Evolutionary conservation across 345 rosid genomes (phyloP).

Genomic region (Microcos paniculata): DNA sequence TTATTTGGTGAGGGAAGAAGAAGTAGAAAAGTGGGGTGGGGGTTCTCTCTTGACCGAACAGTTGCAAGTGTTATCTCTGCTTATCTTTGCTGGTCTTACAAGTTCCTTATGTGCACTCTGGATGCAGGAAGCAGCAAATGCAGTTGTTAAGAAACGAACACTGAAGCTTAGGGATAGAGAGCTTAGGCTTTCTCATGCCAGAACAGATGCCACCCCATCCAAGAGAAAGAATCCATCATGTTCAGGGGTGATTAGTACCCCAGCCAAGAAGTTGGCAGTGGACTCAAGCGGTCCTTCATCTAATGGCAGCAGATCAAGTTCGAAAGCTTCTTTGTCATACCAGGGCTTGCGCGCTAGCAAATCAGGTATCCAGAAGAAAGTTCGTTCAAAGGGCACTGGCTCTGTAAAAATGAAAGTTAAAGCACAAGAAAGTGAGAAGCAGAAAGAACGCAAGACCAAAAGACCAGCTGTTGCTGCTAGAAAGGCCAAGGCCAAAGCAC

Average conservation of each 20-base stretch:
- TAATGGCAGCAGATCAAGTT: slow-evolving; percentile 13
- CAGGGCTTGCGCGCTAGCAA: slow-evolving; percentile 89
- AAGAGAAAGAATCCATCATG: slow-evolving; percentile 56
- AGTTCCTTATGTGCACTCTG: neutral
- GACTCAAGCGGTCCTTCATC: slow-evolving; percentile 47
- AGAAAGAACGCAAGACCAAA: slow-evolving; percentile 44
- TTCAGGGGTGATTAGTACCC: slow-evolving; percentile 31
- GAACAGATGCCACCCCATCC: slow-evolving; percentile 54
- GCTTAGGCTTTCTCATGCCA: slow-evolving; percentile 63
- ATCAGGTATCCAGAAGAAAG: slow-evolving; percentile 56
- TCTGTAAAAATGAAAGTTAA: slow-evolving; percentile 35
- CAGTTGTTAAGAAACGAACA: slow-evolving; percentile 55
- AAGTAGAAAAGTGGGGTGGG: neutral
- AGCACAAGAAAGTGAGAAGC: slow-evolving; percentile 29
- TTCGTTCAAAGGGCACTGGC: slow-evolving; percentile 31
- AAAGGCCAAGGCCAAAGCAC: slow-evolving; percentile 52
- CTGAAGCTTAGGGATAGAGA: slow-evolving; percentile 79
- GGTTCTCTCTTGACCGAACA: neutral
- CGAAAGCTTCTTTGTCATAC: slow-evolving; percentile 48
- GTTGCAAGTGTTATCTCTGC: neutral
- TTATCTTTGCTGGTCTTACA: neutral
- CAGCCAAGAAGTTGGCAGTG: slow-evolving; percentile 43
- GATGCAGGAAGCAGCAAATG: slow-evolving; percentile 75
- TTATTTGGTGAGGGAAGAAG: no score
- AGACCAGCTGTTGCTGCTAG: slow-evolving; percentile 88